phyloP scores from a whole-genome alignment of 2,329 filamentous ascomycete species.

The Stachybotrys elegans region DNA sequence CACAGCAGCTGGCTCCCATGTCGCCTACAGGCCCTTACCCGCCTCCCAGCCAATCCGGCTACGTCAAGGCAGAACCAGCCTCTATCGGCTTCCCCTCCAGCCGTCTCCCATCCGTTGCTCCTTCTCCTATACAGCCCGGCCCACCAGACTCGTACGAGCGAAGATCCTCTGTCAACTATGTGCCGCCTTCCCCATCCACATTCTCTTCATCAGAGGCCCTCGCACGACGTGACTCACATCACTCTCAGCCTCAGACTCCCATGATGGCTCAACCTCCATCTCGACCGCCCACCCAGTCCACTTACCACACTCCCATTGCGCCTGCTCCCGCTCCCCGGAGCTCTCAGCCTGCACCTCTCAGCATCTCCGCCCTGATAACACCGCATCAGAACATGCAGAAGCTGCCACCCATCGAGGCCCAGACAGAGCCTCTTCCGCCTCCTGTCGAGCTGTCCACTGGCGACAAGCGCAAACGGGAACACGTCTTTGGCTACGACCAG shows the following conservation, averaged over 20 bases:
- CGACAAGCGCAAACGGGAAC: constrained; percentile 32
- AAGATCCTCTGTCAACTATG: constrained; percentile 29
- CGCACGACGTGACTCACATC: constrained; percentile 23
- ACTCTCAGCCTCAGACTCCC: constrained; percentile 21
- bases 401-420: constrained; percentile 28
- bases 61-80: constrained; percentile 33
- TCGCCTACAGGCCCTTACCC: constrained; percentile 28
- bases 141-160: constrained; percentile 32
- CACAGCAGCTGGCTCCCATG: constrained; percentile 27
- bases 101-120: constrained; percentile 23
- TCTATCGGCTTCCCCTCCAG: constrained; percentile 26
- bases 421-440: constrained; percentile 22
- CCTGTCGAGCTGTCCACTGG: constrained; percentile 21
- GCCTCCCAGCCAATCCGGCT: constrained; percentile 33
- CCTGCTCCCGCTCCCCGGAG: constrained; percentile 9
- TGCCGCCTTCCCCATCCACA: constrained; percentile 32
- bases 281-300: constrained; percentile 9
- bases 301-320: no score
- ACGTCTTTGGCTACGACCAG: constrained; percentile 25
- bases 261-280: constrained; percentile 19
- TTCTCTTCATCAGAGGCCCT: constrained; percentile 22
- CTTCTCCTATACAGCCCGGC: constrained; percentile 16
- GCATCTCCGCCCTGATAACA: constrained; percentile 23
- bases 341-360: constrained; percentile 29
- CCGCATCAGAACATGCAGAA: constrained; percentile 22